Evolutionary conservation across 768 basidiomycete species (phyloP), one percentile per base, ranked within the genome.

Genomic region (Solioccasus polychromus): DNA sequence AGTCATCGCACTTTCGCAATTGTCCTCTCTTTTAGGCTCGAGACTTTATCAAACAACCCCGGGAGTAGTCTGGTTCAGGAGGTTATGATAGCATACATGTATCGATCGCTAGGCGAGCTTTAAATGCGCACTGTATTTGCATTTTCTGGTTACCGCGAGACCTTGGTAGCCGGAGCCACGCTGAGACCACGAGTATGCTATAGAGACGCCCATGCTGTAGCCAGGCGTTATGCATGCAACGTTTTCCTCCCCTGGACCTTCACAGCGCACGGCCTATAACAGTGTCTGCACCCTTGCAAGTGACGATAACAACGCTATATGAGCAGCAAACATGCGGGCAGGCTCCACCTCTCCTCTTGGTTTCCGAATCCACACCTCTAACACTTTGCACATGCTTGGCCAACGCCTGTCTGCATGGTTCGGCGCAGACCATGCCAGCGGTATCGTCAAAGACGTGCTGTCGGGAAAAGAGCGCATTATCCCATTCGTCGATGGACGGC

Each of bases 401-500:
- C 22, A 55, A 37, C 61, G 46, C 37, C 24, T 50, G 24, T 47
- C 47, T 18, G 35, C 47, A 22, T 44, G 49, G 48, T 50, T 59
- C n/a, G 39, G 44, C 18, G 5, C 39, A 11, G 50, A 51, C 25
- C 51, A 47, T 8, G 23, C n/a, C n/a, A n/a, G 37, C 2, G 35
- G 39, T 5, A 31, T 58, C 19, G 39, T 52, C 25, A 51, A 26
- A 19, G 61, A 66, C 12, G 54, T 61, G 5, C 52, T 61, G 2
- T 47, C 62, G 8, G 69, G 68, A 17, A 66, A 68, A 45, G 69
- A 70, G 43, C 58, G 66, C 31, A 67, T 80, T 28, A 64, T 77
- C 37, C 75, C 73, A 3, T 68, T 75, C 49, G 56, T 52, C 6
- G 74, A 77, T 14, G 64, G 78, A 37, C 76, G 79, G 34, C 58